Conservation (phyloP, 495 filamentous ascomycete genomes). For the Polyplosphaeria fusca region DNA sequence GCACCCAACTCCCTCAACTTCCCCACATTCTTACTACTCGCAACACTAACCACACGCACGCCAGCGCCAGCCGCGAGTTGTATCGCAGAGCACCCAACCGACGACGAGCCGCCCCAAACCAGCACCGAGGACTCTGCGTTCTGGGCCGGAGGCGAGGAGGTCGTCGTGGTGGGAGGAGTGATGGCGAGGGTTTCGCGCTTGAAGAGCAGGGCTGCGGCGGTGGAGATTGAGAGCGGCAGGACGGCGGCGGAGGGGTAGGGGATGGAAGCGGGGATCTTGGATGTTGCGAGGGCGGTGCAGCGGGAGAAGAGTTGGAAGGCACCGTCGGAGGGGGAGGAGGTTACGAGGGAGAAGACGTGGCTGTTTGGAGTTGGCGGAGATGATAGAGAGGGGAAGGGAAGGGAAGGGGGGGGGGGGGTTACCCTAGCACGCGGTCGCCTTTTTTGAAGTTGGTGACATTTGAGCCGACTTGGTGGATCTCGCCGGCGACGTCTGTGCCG, state of each 20-base stretch:
- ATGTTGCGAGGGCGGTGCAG: constrained; percentile 39
- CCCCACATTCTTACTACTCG: constrained; percentile 53
- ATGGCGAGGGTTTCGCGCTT: constrained; percentile 44
- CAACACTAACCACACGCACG: constrained; percentile 56
- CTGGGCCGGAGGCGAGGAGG: constrained; percentile 17
- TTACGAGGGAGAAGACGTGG: constrained; percentile 35
- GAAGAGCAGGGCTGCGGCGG: constrained; percentile 54
- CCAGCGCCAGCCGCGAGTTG: constrained; percentile 60
- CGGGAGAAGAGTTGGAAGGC: constrained; percentile 53
- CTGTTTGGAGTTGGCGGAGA: constrained; percentile 15
- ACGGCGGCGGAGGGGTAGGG: constrained; percentile 49
- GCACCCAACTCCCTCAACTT: constrained; percentile 55
- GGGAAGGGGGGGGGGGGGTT: not conserved
- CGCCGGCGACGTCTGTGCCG: constrained; percentile 47
- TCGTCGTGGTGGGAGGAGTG: constrained; percentile 37
- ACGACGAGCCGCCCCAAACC: constrained; percentile 60
- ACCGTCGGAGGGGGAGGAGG: constrained; percentile 33
- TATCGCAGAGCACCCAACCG: constrained; percentile 59
- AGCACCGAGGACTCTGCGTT: constrained; percentile 46
- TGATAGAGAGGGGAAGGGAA: not conserved
- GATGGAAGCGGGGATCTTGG: constrained; percentile 48
- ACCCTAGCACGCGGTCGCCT: constrained; percentile 48
- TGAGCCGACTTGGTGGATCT: constrained; percentile 44
- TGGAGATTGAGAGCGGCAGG: constrained; percentile 54
- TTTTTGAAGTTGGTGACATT: constrained; percentile 46